These are phyloP conservation scores for Begonia masoniana DNA, from an alignment of 306 rosid species.

Conservation along the genomic window DNA sequence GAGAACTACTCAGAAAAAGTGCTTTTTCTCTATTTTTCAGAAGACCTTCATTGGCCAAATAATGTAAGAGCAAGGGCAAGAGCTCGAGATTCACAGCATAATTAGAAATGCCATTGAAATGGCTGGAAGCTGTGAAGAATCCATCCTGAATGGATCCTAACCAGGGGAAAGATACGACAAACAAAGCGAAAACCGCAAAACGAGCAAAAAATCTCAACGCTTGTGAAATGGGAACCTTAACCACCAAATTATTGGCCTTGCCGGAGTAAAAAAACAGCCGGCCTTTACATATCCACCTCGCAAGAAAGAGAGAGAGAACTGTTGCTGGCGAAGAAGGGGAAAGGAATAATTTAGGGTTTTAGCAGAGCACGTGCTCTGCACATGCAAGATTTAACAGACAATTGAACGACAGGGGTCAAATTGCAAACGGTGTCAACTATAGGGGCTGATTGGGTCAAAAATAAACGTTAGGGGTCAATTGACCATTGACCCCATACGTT, in stretches of 20 bases:
- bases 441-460: no score
- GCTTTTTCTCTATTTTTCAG: conserved; percentile 11
- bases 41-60: conserved; percentile 42
- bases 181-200: conserved; percentile 16
- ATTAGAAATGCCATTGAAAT: not conserved
- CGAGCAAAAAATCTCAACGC: conserved; percentile 16
- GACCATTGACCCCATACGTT: no score
- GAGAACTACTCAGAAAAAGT: conserved; percentile 7
- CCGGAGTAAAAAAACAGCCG: conserved; percentile 2
- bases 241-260: conserved; percentile 8
- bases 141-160: no score
- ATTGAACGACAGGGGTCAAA: no score
- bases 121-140: conserved; percentile 6
- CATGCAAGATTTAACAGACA: no score
- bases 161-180: conserved; percentile 16
- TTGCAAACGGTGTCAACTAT: no score
- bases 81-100: conserved; percentile 4
- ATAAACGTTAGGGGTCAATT: no score
- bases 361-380: no score
- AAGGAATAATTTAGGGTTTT: no score
- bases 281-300: no score
- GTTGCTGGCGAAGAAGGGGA: no score
- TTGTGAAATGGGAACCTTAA: conserved; percentile 17
- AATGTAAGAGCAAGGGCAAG: conserved; percentile 21
- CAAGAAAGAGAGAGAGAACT: no score